These are phyloP conservation scores for Macrotyloma uniflorum DNA, from an alignment of 306 rosid species.

Conservation along the genomic window DNA sequence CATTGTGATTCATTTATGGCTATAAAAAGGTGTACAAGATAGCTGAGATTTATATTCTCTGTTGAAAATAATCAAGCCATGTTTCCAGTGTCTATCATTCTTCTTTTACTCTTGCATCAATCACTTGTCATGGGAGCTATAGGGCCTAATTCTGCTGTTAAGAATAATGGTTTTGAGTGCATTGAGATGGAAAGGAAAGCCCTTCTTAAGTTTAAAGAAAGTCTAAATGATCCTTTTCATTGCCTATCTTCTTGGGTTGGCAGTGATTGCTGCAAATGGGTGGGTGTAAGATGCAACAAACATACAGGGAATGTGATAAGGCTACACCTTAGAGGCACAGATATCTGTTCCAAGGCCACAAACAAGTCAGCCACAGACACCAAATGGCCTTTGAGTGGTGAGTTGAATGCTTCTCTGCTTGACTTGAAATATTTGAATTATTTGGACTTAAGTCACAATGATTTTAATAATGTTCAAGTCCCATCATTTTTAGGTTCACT, in stretches of 20 bases:
- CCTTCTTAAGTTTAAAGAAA: not conserved
- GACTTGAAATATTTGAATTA: not conserved
- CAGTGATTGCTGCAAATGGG: not conserved
- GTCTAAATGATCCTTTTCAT: not conserved
- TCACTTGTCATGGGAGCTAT: not conserved
- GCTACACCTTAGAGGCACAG: not conserved
- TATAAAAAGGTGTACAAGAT: not conserved
- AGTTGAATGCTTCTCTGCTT: not conserved
- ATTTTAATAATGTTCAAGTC: not conserved
- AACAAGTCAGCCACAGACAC: not conserved
- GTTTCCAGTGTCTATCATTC: not conserved
- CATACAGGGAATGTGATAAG: not conserved
- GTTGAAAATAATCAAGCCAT: not conserved
- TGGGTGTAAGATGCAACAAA: not conserved
- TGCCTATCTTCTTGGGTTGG: not conserved
- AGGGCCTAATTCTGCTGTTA: not conserved
- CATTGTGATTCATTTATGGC: not conserved
- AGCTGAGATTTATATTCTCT: not conserved
- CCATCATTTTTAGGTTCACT: slow-evolving; percentile 14
- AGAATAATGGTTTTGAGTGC: not conserved
- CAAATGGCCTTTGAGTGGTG: not conserved
- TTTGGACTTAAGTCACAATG: not conserved
- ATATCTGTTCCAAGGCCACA: not conserved
- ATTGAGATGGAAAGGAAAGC: not conserved
- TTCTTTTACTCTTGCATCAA: not conserved